Conservation (phyloP, 2,329 filamentous ascomycete species). For the Sarocladium oryzae region DNA sequence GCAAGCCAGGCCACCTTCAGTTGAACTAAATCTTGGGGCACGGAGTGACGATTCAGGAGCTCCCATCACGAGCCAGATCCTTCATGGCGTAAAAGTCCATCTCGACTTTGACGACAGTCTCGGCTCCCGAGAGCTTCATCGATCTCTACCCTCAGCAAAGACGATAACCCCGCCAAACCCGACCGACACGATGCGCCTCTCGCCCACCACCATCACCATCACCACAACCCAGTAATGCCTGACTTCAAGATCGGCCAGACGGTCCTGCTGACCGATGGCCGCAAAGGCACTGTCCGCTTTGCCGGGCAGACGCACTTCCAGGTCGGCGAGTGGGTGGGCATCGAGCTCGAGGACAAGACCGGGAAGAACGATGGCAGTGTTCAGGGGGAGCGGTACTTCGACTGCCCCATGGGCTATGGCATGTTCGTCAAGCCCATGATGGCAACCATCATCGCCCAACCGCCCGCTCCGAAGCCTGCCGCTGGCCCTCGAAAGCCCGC, state of each 20-base stretch:
- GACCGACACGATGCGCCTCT: conserved; percentile 24
- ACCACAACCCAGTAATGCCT: conserved; percentile 38
- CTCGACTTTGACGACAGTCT: no score
- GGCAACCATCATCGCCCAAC: conserved; percentile 51
- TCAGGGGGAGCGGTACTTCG: conserved; percentile 81
- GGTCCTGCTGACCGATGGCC: conserved; percentile 73
- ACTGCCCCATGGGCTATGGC: conserved; percentile 66
- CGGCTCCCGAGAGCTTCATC: no score
- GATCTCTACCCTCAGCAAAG: no score
- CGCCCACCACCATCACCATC: conserved; percentile 17
- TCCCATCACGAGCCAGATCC: background rate
- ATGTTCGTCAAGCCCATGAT: conserved; percentile 81
- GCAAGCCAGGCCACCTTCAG: background rate
- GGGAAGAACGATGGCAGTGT: conserved; percentile 96
- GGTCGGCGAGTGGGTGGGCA: conserved; percentile 77
- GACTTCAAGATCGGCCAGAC: conserved; percentile 62
- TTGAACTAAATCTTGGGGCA: background rate
- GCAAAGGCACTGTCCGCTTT: conserved; percentile 72
- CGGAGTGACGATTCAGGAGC: conserved; percentile 6
- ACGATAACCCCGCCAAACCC: background rate
- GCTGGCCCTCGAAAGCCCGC: conserved; percentile 31
- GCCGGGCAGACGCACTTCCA: conserved; percentile 75
- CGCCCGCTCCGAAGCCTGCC: conserved; percentile 31
- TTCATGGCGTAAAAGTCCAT: background rate
- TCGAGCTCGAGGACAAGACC: conserved; percentile 73